Evolutionary conservation across 1,284 basidiomycete species (phyloP), one percentile per base, ranked within the genome.

Genomic region (Naganishia sp.): DNA sequence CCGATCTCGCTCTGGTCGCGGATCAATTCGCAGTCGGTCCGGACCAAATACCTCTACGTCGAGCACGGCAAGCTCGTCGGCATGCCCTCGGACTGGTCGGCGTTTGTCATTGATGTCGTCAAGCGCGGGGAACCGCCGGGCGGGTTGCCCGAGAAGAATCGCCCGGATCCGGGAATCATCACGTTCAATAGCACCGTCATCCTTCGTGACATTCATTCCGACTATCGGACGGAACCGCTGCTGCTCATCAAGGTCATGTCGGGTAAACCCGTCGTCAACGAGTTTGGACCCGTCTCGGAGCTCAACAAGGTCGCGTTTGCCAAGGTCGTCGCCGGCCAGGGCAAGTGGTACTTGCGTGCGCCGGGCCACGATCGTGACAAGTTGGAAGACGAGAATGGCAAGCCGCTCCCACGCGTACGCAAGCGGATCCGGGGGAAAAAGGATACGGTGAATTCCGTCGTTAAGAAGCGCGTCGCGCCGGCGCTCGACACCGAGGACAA

Each of bases 1-100:
- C 88, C 92, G n/a, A 90, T 98, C 57, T 92, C 92, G 65, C 84
- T 98, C 57, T 95, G 94, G 85, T 94, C 94, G 77, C 90, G 94
- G 74, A 92, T 98, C 83, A 94, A 97, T 80, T 92, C 90, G 15
- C 94, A 98, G 81, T 95, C 93, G 28, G 93, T 95, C 68, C 88
- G 94, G 71, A 97, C 94, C 61, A 96, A 96, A 82, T 97, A 94
- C 78, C 92, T 96, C 88, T 90, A 89, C 65, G 89, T 92, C 75
- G 90, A 94, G 73, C 86, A 89, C 76, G 86, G 85, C 71, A 86
- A 90, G 77, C 83, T 94, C 60, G 90, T 88, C 77, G 92, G 91
- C 25, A 92, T 90, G 78, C 91, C 90, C 77, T 83, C 88, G 67
- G 85, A 88, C 46, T 94, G 92, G 92, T 92, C 90, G 64, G 91